phyloP scores from a whole-genome alignment of 1,139 yeast species.

The Ogataea hybrid region DNA sequence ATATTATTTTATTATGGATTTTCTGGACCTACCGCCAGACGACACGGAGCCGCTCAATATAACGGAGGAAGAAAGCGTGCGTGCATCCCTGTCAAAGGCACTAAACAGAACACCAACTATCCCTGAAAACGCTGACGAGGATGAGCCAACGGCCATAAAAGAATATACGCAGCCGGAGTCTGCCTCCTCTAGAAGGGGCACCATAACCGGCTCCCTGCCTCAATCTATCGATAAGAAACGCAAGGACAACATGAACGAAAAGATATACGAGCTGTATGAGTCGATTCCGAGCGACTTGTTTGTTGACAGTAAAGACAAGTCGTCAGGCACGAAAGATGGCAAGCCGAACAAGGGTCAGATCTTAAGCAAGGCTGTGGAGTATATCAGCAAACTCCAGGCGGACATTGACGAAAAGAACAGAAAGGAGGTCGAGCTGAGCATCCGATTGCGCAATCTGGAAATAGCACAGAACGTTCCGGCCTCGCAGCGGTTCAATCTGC shows the following conservation, averaged over 20 bases:
- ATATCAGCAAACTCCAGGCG: constrained; percentile 70
- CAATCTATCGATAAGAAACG: constrained; percentile 59
- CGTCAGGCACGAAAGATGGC: constrained; percentile 78
- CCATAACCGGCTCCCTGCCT: constrained; percentile 22
- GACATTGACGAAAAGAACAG: constrained; percentile 76
- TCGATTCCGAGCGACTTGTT: constrained; percentile 68
- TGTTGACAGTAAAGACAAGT: constrained; percentile 38
- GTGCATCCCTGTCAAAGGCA: constrained; percentile 24
- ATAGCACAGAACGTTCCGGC: constrained; percentile 38
- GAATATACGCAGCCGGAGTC: constrained; percentile 7
- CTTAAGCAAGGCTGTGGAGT: constrained; percentile 79
- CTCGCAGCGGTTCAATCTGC: constrained; percentile 43
- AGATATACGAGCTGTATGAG: constrained; percentile 75
- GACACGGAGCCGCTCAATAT: constrained; percentile 9
- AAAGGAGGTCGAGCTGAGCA: constrained; percentile 70
- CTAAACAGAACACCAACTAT: constrained; percentile 14
- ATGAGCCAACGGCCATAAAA: constrained; percentile 5
- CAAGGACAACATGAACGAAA: constrained; percentile 85
- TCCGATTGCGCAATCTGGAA: constrained; percentile 56
- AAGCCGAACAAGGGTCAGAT: constrained; percentile 94
- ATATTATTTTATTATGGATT: constrained; percentile 16
- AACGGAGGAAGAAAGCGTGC: constrained; percentile 9
- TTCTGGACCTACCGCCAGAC: constrained; percentile 14
- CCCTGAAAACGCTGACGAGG: constrained; percentile 17
- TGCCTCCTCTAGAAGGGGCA: constrained; percentile 21